Conservation (phyloP, 306 rosid species). For the Neltuma alba region DNA sequence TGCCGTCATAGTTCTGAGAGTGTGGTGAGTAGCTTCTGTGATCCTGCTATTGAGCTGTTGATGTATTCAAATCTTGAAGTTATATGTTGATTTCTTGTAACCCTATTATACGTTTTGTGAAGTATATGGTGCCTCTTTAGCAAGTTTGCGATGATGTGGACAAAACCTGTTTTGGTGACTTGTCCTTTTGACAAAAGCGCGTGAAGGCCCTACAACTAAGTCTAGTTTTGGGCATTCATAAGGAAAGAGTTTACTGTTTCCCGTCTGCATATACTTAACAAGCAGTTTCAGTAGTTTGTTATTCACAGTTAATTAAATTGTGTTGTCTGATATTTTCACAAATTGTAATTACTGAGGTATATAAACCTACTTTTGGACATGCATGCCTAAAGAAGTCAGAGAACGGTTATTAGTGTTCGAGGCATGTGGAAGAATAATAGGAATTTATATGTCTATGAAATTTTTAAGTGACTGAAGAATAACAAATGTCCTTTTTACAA, state of each 20-base stretch:
- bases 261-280: slow-evolving; percentile 8
- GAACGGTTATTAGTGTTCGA: slow-evolving; percentile 1
- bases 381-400: slow-evolving; percentile 17
- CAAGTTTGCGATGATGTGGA: slow-evolving; percentile 27
- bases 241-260: slow-evolving; percentile 12
- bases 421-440: slow-evolving; percentile 8
- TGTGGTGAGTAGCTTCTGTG: slow-evolving; percentile 66
- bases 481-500: slow-evolving; percentile 3
- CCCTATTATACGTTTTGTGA: slow-evolving; percentile 14
- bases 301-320: neutral
- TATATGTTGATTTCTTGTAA: slow-evolving; percentile 18
- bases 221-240: slow-evolving; percentile 10
- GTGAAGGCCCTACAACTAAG: slow-evolving; percentile 26
- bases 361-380: neutral
- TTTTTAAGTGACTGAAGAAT: slow-evolving; percentile 17
- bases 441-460: neutral
- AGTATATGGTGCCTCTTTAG: slow-evolving; percentile 21
- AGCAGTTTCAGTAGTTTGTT: slow-evolving; percentile 13
- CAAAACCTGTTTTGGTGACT: neutral
- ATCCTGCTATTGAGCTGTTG: slow-evolving; percentile 26
- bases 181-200: slow-evolving; percentile 10
- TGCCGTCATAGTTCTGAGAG: slow-evolving; percentile 98
- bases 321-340: slow-evolving; percentile 14
- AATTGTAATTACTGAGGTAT: slow-evolving; percentile 6
- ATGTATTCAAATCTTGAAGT: slow-evolving; percentile 20